A percentile compares a stretch with the other conserved stretches of the same genome.
Conservation (phyloP, 2,329 filamentous ascomycete species). For the Aspergillus pseudoglaucus region DNA sequence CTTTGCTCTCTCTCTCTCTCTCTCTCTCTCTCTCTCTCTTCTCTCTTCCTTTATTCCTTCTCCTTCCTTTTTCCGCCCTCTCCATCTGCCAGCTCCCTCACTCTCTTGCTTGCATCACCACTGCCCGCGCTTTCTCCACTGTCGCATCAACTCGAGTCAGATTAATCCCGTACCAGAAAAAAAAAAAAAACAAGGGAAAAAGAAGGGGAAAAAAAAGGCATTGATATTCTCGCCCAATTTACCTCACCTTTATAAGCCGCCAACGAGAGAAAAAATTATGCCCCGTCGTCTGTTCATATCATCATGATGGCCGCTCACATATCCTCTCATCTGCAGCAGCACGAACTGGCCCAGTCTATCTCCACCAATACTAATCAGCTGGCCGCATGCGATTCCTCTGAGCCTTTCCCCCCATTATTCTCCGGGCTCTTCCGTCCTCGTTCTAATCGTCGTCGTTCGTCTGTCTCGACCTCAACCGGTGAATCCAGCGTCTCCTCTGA, state of each 20-base stretch:
- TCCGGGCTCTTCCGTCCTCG: constrained; percentile 19
- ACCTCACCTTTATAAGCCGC: too few relatives aligned
- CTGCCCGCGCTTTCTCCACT: constrained; percentile 1
- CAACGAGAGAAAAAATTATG: constrained; percentile 9
- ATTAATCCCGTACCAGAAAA: neutral
- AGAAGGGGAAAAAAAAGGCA: too few relatives aligned
- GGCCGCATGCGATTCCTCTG: constrained; percentile 14
- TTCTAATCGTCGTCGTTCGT: constrained; percentile 18
- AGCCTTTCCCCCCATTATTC: constrained; percentile 15
- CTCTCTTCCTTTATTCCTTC: neutral
- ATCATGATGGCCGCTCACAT: constrained; percentile 27
- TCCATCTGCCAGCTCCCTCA: neutral
- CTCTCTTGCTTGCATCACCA: neutral
- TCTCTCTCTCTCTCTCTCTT: neutral
- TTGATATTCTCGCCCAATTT: too few relatives aligned
- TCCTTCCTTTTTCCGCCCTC: neutral
- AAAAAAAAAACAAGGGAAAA: too few relatives aligned
- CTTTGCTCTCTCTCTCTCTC: neutral
- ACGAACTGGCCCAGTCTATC: constrained; percentile 18
- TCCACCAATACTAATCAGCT: constrained; percentile 12
- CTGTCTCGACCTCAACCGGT: constrained; percentile 11
- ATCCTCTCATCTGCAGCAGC: constrained; percentile 20
- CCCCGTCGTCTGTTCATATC: constrained; percentile 7
- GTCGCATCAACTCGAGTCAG: neutral
- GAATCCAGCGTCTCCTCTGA: neutral